A percentile compares a stretch with the other conserved stretches of the same genome.
These are phyloP conservation scores for Microbotryum violaceum DNA, from an alignment of 1,284 basidiomycete species.

Conservation along the genomic window DNA sequence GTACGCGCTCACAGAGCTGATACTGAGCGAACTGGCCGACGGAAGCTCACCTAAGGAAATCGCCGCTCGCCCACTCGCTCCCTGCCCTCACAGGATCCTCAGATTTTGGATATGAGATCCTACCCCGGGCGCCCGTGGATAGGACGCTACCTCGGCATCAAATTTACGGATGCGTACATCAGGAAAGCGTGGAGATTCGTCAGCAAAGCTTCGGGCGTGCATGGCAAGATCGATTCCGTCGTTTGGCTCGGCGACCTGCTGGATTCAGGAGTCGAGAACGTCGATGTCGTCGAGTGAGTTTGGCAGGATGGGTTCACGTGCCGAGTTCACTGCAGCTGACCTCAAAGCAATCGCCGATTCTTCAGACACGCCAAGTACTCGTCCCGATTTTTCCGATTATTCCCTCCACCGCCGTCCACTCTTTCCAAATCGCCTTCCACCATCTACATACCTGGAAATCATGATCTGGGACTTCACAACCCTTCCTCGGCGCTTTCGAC, in stretches of 20 bases:
- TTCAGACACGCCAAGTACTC: slow-evolving; percentile 31
- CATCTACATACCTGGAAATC: slow-evolving; percentile 74
- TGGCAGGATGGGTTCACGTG: no score
- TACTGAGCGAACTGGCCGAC: not conserved
- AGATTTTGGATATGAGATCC: slow-evolving; percentile 55
- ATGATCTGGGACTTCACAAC: slow-evolving; percentile 60
- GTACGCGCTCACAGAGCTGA: not conserved
- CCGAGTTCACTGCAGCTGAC: no score
- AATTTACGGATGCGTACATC: slow-evolving; percentile 57
- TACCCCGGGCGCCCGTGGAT: slow-evolving; percentile 45
- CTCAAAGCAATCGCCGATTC: not conserved
- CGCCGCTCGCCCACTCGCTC: no score
- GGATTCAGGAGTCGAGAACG: slow-evolving; percentile 57
- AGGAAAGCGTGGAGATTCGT: slow-evolving; percentile 65
- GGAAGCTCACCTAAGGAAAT: not conserved
- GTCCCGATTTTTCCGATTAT: slow-evolving; percentile 7
- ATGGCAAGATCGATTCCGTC: slow-evolving; percentile 48
- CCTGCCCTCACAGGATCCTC: slow-evolving; percentile 37
- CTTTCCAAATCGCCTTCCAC: slow-evolving; percentile 45
- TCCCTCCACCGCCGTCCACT: slow-evolving; percentile 48
- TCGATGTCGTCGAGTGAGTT: slow-evolving; percentile 60
- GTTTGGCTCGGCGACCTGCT: slow-evolving; percentile 76
- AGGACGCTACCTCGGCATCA: slow-evolving; percentile 40
- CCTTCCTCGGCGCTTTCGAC: slow-evolving; percentile 34
- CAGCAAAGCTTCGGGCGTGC: slow-evolving; percentile 49